Evolutionary conservation across 2,329 filamentous ascomycete species (phyloP), one percentile per base, ranked within the genome.

Genomic region (Aspergillus spinulosporus): DNA sequence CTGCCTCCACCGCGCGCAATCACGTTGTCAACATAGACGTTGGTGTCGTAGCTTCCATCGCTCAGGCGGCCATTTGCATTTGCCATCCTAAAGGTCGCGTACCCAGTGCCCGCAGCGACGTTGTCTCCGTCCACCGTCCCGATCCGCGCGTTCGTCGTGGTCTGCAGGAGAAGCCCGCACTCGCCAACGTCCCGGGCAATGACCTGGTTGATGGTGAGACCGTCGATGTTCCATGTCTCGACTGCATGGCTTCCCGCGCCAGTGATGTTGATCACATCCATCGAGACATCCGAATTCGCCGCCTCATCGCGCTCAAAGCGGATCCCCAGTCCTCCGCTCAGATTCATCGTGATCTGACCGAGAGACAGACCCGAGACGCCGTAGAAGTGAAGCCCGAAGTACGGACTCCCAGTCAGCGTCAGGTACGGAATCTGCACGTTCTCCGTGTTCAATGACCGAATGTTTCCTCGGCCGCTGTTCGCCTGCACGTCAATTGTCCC

Each of bases 151-250:
- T 59, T 59, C 3, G 50, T 57, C 1, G 57, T 57, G 4, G 36
- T 36, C 50, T 59, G 57, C 15, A 59, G 43, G 5, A 59, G 45
- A 2, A 59, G 43, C 1, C 50, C 57, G 28, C 57, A 59, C 50
- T 59, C 57, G 42, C 57, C 57, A 3, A 59, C 57, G 15, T 59
- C 54, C 3, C 26, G 40, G 6, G 57, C 57, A 15, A 59, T 51
- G 1, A 59, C 57, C 31, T 26, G n/a, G 42, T 51, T 51, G 26
- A 59, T 59, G 14, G 54, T 59, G 1, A 59, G 39, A 1, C 57
- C 57, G 42, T 59, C 57, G 15, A 59, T 59, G 14, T 59, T 59
- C 57, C 57, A 59, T 3, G 54, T 59, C 5, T 59, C 57, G 3
- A 59, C 57, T 2, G 57, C 57, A 14, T 59, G 54, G 54, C 57